These are phyloP conservation scores for Lizonia empirigonia DNA, from an alignment of 2,329 filamentous ascomycete species.

Conservation along the genomic window DNA sequence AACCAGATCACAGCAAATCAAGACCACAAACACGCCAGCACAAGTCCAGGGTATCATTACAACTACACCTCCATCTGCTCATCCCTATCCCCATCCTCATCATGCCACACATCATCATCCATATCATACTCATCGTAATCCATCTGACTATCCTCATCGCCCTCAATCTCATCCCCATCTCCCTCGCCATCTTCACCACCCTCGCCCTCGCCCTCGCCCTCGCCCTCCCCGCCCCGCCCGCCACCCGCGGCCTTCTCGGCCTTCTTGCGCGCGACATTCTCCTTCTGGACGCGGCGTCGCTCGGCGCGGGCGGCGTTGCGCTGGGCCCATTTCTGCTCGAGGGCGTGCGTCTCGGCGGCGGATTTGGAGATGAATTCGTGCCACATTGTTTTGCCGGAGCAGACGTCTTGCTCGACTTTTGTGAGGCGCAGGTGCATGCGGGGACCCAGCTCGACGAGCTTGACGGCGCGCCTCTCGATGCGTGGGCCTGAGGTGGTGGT, in stretches of 20 bases:
- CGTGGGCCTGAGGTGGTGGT: conserved; percentile 44
- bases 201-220: conserved; percentile 46
- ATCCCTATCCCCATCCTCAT: conserved; percentile 55
- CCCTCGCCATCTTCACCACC: conserved; percentile 58
- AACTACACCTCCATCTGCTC: conserved; percentile 55
- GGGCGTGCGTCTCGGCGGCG: conserved; percentile 73
- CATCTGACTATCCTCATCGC: conserved; percentile 57
- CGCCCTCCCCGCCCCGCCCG: conserved; percentile 50
- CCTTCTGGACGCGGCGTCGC: conserved; percentile 80
- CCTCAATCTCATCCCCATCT: conserved; percentile 56
- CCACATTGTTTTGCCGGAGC: conserved; percentile 92
- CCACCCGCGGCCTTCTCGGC: conserved; percentile 59
- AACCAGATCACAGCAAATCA: no score
- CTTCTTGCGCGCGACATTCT: conserved; percentile 87
- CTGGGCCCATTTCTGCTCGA: conserved; percentile 84
- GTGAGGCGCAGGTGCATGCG: conserved; percentile 86
- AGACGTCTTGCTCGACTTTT: conserved; percentile 95
- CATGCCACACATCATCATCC: conserved; percentile 60
- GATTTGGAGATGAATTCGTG: conserved; percentile 92
- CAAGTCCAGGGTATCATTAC: conserved; percentile 50
- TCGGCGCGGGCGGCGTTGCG: conserved; percentile 80
- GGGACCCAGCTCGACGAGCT: conserved; percentile 89
- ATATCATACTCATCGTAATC: conserved; percentile 56
- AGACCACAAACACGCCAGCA: no score
- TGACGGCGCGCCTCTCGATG: conserved; percentile 87